Evolutionary conservation across 805 yeast genomes (phyloP).

Genomic region (Candida succiphila): DNA sequence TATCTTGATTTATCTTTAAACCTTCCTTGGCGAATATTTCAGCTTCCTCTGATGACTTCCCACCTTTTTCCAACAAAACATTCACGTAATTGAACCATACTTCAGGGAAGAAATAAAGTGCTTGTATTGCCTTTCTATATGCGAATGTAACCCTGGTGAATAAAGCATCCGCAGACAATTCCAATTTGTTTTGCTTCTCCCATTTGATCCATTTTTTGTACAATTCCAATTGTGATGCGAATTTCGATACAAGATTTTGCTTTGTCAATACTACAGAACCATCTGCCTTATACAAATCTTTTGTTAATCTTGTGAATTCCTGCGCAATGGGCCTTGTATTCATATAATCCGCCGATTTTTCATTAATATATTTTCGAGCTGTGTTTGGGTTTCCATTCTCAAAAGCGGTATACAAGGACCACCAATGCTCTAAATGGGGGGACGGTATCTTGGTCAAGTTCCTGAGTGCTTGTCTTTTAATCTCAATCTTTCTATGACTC

Average conservation of each 20-base stretch:
- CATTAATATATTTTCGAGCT: slow-evolving; percentile 78
- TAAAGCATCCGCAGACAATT: slow-evolving; percentile 38
- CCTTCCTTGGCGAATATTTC: slow-evolving; percentile 45
- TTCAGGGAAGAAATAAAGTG: slow-evolving; percentile 57
- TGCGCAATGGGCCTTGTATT: slow-evolving; percentile 68
- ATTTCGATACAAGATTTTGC: slow-evolving; percentile 4
- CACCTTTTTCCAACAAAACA: slow-evolving; percentile 2
- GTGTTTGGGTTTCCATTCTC: slow-evolving; percentile 73
- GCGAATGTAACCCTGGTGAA: slow-evolving; percentile 56
- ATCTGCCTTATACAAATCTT: slow-evolving; percentile 4
- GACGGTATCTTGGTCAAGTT: slow-evolving; percentile 70
- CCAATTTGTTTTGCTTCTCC: slow-evolving; percentile 66
- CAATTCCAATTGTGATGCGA: slow-evolving; percentile 32
- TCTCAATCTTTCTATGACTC: slow-evolving; percentile 69
- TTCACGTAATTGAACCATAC: slow-evolving; percentile 58
- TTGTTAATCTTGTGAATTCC: slow-evolving; percentile 55
- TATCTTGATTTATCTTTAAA: slow-evolving; percentile 54
- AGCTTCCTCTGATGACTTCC: slow-evolving; percentile 3
- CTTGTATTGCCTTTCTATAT: slow-evolving; percentile 58
- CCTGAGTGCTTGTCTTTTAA: slow-evolving; percentile 64
- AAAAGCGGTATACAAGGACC: slow-evolving; percentile 77
- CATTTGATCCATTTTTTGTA: slow-evolving; percentile 76
- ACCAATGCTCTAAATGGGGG: slow-evolving; percentile 59
- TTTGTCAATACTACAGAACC: neutral
- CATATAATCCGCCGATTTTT: slow-evolving; percentile 78